phyloP scores from a whole-genome alignment of 2,329 filamentous ascomycete genomes.

The Fusarium praegraminearum region DNA sequence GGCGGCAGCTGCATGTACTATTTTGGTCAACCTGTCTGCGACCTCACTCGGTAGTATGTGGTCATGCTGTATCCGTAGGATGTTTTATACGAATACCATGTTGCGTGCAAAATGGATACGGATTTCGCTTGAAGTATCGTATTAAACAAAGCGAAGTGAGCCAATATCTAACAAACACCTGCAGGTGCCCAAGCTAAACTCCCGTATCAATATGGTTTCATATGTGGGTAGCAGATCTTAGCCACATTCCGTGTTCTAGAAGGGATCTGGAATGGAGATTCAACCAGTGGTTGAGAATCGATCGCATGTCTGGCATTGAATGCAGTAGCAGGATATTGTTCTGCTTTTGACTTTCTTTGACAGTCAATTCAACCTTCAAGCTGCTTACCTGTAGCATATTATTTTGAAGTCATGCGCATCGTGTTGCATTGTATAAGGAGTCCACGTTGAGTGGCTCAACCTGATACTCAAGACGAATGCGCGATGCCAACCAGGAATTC shows the following conservation, averaged over 20 bases:
- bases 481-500: conserved; percentile 3
- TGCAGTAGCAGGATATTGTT: not conserved
- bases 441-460: not conserved
- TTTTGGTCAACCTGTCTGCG: conserved; percentile 5
- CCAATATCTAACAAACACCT: not conserved
- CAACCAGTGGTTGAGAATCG: not conserved
- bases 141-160: conserved; percentile 13
- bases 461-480: not conserved
- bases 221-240: conserved; percentile 6
- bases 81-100: not conserved
- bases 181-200: not conserved
- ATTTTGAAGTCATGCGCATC: not conserved
- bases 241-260: conserved; percentile 22
- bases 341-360: not conserved
- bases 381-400: not conserved
- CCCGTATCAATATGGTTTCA: conserved; percentile 34
- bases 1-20: conserved; percentile 39
- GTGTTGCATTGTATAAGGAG: not conserved
- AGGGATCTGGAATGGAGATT: conserved; percentile 16
- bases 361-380: not conserved
- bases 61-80: not conserved
- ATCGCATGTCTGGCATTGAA: not conserved
- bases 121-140: conserved; percentile 9
- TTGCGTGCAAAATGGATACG: not conserved
- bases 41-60: too few species aligned